A percentile compares a stretch with the other conserved stretches of the same genome.
These are phyloP conservation scores for Dichotomocladium elegans DNA, from an alignment of 371 early-diverging fungal species.

Conservation along the genomic window DNA sequence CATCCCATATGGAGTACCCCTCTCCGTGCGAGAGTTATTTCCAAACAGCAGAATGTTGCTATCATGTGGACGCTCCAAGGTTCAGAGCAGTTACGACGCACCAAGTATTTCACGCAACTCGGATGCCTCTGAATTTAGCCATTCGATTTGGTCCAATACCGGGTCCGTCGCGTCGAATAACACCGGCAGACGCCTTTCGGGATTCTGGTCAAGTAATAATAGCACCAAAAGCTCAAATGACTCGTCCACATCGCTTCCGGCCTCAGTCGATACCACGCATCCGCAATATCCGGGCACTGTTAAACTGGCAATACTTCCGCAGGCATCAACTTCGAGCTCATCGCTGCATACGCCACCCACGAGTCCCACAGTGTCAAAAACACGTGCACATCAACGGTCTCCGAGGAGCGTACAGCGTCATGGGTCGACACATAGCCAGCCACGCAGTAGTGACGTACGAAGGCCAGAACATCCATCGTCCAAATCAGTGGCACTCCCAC, in stretches of 20 bases:
- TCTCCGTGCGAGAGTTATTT: slow-evolving; percentile 52
- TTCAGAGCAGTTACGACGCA: slow-evolving; percentile 25
- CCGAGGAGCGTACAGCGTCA: neutral
- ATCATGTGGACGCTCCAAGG: slow-evolving; percentile 43
- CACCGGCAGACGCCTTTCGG: slow-evolving; percentile 22
- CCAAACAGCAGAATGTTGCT: slow-evolving; percentile 56
- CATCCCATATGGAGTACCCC: slow-evolving; percentile 50
- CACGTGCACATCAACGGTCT: slow-evolving; percentile 11
- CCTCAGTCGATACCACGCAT: slow-evolving; percentile 13
- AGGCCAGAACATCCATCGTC: no score
- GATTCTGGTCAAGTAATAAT: slow-evolving; percentile 29
- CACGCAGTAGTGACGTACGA: neutral
- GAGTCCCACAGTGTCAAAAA: slow-evolving; percentile 14
- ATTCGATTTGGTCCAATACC: slow-evolving; percentile 30
- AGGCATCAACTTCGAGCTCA: slow-evolving; percentile 24
- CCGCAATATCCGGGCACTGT: slow-evolving; percentile 39
- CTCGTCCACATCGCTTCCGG: slow-evolving; percentile 21
- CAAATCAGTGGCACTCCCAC: no score
- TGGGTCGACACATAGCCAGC: neutral
- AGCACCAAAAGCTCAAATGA: slow-evolving; percentile 33
- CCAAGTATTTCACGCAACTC: slow-evolving; percentile 23
- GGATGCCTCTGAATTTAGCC: slow-evolving; percentile 19
- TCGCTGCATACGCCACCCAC: slow-evolving; percentile 22
- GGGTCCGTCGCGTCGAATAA: no score
- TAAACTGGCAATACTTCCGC: slow-evolving; percentile 25